Evolutionary conservation across 257 asterid genomes (phyloP).

Genomic region (Plectranthus barbatus): DNA sequence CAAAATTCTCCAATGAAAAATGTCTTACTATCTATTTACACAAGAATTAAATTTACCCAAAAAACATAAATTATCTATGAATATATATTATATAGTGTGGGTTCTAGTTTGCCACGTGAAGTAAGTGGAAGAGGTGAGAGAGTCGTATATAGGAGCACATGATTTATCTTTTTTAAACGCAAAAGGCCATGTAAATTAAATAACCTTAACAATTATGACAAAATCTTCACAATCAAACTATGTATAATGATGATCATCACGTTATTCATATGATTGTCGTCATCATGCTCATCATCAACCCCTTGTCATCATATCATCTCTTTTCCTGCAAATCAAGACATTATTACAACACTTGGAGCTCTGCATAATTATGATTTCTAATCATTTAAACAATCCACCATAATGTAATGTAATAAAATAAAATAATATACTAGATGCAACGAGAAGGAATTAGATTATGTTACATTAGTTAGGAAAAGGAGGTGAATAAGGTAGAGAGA

Average conservation of each 20-base stretch:
- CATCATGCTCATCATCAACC: slow-evolving; percentile 16
- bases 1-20: too few species aligned
- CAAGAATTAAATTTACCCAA: too few species aligned
- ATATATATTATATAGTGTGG: too few species aligned
- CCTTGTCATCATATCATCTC: not conserved
- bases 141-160: not conserved
- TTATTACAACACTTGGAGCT: not conserved
- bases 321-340: not conserved
- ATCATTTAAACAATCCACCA: not conserved
- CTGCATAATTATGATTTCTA: not conserved
- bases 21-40: too few species aligned
- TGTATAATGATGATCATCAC: slow-evolving; percentile 13
- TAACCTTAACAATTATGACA: not conserved
- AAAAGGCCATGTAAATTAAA: slow-evolving; percentile 1
- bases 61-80: too few species aligned
- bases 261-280: slow-evolving; percentile 14
- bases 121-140: not conserved
- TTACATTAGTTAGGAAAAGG: too few species aligned
- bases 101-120: too few species aligned
- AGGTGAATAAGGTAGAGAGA: too few species aligned
- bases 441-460: not conserved
- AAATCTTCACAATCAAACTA: not conserved
- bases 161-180: not conserved
- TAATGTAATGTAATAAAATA: too few species aligned
- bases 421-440: not conserved